A percentile compares a stretch with the other conserved stretches of the same genome.
Conservation (phyloP, 2,329 filamentous ascomycete species). For the Xylaria sp. region DNA sequence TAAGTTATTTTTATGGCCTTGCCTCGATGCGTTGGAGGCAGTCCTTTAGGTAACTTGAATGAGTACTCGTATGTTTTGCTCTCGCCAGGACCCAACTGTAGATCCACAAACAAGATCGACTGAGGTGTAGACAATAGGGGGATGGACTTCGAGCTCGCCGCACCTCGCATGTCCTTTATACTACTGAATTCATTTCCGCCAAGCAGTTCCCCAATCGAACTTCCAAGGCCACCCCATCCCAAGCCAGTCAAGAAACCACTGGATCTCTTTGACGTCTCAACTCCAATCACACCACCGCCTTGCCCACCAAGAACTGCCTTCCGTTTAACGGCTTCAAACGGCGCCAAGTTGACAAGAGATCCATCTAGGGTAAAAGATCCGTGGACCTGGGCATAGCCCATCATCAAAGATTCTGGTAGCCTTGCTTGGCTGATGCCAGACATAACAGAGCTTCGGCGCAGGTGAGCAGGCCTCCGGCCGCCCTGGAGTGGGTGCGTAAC, state of each 20-base stretch:
- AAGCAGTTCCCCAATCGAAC: constrained; percentile 87
- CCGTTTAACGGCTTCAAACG: constrained; percentile 95
- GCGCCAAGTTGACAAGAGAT: constrained; percentile 86
- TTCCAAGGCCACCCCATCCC: constrained; percentile 89
- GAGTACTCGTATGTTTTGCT: constrained; percentile 87
- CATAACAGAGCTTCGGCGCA: constrained; percentile 60
- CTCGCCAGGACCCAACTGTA: constrained; percentile 87
- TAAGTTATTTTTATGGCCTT: constrained; percentile 95
- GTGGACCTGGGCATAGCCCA: constrained; percentile 96
- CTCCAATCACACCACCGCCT: constrained; percentile 84
- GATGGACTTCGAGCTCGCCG: constrained; percentile 85
- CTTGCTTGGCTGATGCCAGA: constrained; percentile 56
- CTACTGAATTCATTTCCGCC: constrained; percentile 88
- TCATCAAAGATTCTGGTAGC: constrained; percentile 86
- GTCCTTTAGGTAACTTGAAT: constrained; percentile 84
- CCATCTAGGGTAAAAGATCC: constrained; percentile 93
- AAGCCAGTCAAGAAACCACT: constrained; percentile 85
- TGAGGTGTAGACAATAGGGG: constrained; percentile 95
- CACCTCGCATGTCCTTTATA: constrained; percentile 93
- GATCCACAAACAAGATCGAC: constrained; percentile 93
- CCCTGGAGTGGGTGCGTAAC: constrained; percentile 63
- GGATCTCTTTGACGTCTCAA: constrained; percentile 78
- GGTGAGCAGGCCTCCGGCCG: constrained; percentile 56
- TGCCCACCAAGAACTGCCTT: constrained; percentile 91
- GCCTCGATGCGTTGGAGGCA: constrained; percentile 92